Base-by-base conservation (phyloP, 2,329 filamentous ascomycete species). In the Apiospora pterosperma region DNA sequence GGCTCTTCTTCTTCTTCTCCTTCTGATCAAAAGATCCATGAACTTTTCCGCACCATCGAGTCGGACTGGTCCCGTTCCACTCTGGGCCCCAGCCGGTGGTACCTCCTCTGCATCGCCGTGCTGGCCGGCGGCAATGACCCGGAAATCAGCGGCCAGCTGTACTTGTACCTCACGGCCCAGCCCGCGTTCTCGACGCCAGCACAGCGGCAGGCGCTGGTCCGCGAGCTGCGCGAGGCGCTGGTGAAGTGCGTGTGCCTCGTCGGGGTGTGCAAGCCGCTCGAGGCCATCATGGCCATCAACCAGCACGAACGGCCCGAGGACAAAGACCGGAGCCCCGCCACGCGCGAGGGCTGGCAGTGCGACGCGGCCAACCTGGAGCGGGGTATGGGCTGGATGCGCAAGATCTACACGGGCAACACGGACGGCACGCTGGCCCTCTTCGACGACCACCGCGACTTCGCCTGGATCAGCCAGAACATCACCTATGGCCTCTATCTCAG, bases 221-320 rank as follows among this genome's bases (percentile, higher is more conserved):
- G 81, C 2, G 76, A 84, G 3, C 69, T 88, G 2, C 81, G 88
- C 52, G 88, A 90, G 73, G 82, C 81, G 0, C 76, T 90, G 14
- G 74, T 90, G 65, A 89, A 90, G 74, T 76, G 81, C n/a, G 79
- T 87, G 12, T 77, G 79, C 14, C 77, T 90, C 2, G 80, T 88
- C 19, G 88, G 88, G 0, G 85, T 90, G 0, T 88, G 85, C 73
- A 89, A 88, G 70, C 86, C 87, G 8, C 74, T 90, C 5, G 86
- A 89, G 69, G 82, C 85, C 1, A 83, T 89, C 52, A 77, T 88
- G 8, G 78, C 81, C n/a, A 87, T 89, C 62, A 78, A 75, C 64
- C 76, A 79, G 19, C 71, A 84, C 11, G 85, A 88, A 68, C 67
- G 68, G 5, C 68, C 72, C 0, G 86, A 88, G 71, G 88, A 90